These are phyloP conservation scores for Xylaria sp. DNA, from an alignment of 2,329 filamentous ascomycete species.

Conservation along the genomic window DNA sequence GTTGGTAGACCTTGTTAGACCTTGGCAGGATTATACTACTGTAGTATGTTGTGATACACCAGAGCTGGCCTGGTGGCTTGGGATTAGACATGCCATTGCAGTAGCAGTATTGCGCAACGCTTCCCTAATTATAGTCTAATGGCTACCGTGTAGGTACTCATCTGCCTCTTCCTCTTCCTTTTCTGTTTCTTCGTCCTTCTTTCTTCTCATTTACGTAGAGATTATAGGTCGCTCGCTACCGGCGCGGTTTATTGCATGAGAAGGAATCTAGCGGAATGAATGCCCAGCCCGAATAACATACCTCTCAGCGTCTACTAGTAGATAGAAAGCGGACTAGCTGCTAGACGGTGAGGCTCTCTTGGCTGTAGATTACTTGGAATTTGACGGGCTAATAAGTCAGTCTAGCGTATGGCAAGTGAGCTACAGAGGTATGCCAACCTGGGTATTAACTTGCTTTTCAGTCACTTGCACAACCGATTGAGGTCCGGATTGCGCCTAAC, in stretches of 20 bases:
- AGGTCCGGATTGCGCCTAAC: background rate
- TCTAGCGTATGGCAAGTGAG: too few species aligned
- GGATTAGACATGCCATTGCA: constrained; percentile 16
- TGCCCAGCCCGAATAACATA: background rate
- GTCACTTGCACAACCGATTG: background rate
- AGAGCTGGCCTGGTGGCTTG: constrained; percentile 20
- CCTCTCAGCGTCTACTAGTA: background rate
- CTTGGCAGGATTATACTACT: constrained; percentile 4
- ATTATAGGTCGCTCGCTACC: background rate
- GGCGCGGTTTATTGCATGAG: background rate
- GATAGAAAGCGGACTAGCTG: background rate
- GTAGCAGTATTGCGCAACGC: background rate
- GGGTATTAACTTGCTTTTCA: constrained; percentile 3
- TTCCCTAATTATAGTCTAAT: constrained; percentile 14
- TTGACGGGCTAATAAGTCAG: background rate
- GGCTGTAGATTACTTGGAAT: constrained; percentile 8
- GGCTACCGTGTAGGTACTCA: background rate
- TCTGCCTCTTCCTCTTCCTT: background rate
- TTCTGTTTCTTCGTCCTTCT: background rate
- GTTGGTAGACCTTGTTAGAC: background rate
- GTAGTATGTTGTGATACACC: constrained; percentile 8
- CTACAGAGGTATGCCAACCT: background rate
- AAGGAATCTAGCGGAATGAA: background rate
- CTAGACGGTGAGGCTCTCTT: constrained; percentile 13
- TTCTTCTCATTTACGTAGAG: background rate